Evolutionary conservation across 2,329 filamentous ascomycete species (phyloP).

Genomic region (Paecilomyces sp.): DNA sequence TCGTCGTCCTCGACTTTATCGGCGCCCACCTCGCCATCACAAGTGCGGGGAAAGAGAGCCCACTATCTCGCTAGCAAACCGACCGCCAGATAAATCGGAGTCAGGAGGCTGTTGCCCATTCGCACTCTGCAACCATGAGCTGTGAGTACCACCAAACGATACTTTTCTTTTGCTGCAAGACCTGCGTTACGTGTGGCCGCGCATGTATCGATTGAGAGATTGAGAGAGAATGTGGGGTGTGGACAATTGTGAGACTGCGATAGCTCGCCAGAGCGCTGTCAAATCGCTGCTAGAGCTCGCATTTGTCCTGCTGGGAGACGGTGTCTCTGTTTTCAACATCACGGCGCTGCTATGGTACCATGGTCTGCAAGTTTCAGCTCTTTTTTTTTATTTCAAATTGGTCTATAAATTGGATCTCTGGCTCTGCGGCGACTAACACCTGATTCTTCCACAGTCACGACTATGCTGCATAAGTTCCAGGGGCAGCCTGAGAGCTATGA

Average conservation of each 20-base stretch:
- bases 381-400: background rate
- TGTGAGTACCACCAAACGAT: background rate
- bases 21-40: background rate
- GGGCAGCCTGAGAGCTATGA: slow-evolving; percentile 98
- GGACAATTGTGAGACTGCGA: background rate
- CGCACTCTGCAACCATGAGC: background rate
- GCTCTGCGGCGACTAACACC: background rate
- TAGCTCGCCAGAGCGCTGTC: background rate
- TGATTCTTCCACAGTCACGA: slow-evolving; percentile 56
- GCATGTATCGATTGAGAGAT: background rate
- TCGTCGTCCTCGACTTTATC: background rate
- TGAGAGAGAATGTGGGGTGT: background rate
- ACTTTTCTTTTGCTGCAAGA: background rate
- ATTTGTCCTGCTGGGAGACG: background rate
- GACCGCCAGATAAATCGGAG: background rate
- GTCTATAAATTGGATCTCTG: background rate
- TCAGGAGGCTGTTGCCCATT: background rate
- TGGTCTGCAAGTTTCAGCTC: background rate
- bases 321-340: background rate
- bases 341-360: background rate
- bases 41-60: background rate
- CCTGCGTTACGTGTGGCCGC: background rate
- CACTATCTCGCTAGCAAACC: background rate
- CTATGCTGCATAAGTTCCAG: slow-evolving; percentile 91
- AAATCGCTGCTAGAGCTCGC: background rate